phyloP scores from a whole-genome alignment of 1,284 basidiomycete genomes.

The Cystobasidium sp. region DNA sequence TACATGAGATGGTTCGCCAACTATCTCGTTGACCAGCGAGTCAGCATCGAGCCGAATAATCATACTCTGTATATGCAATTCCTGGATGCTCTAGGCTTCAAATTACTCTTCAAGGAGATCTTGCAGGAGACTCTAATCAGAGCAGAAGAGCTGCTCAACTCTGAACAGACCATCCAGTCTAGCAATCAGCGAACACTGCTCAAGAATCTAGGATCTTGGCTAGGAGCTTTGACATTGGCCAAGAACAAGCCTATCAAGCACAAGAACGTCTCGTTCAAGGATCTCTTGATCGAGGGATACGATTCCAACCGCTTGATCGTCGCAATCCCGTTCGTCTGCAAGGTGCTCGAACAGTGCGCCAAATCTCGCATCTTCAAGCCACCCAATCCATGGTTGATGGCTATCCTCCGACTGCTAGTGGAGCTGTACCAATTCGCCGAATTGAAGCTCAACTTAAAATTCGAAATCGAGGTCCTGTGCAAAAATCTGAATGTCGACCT shows the following conservation, averaged over 20 bases:
- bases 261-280: constrained; percentile 94
- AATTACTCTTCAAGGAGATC: constrained; percentile 72
- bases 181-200: constrained; percentile 82
- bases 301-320: constrained; percentile 89
- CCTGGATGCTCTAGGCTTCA: constrained; percentile 75
- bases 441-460: constrained; percentile 94
- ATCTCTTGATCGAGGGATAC: constrained; percentile 91
- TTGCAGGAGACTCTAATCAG: constrained; percentile 93
- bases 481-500: constrained; percentile 88
- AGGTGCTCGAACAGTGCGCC: constrained; percentile 87
- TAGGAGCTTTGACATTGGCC: constrained; percentile 90
- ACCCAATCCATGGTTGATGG: constrained; percentile 99
- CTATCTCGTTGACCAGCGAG: constrained; percentile 93
- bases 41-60: constrained; percentile 96
- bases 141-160: constrained; percentile 82
- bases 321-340: constrained; percentile 98
- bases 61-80: constrained; percentile 93
- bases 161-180: constrained; percentile 84
- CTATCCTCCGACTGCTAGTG: constrained; percentile 84
- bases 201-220: constrained; percentile 95
- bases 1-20: constrained; percentile 96
- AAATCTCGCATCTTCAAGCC: constrained; percentile 90
- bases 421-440: constrained; percentile 98
- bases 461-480: constrained; percentile 98
- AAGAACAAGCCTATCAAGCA: constrained; percentile 89